phyloP scores from a whole-genome alignment of 2,329 filamentous ascomycete species.

The Arthrinium phaeospermum region DNA sequence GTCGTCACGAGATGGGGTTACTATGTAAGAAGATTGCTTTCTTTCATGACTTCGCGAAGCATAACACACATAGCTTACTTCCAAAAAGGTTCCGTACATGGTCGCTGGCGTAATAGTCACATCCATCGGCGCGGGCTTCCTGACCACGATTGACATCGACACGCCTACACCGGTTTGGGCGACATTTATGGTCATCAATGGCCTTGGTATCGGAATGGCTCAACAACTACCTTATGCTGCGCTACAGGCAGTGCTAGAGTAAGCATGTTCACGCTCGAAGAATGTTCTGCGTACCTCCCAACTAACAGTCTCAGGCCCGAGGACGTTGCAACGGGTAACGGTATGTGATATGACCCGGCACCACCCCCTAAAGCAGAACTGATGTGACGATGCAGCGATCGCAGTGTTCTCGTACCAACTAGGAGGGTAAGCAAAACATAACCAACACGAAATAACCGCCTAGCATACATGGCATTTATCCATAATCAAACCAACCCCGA shows the following conservation, averaged over 20 bases:
- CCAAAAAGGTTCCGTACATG: slow-evolving; percentile 40
- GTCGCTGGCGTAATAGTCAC: slow-evolving; percentile 43
- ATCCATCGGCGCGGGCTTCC: slow-evolving; percentile 56
- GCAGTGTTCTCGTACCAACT: slow-evolving; percentile 25
- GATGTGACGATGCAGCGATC: slow-evolving; percentile 23
- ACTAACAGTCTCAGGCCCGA: neutral
- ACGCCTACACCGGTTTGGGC: slow-evolving; percentile 46
- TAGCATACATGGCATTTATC: neutral
- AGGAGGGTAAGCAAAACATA: slow-evolving; percentile 25
- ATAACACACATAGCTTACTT: slow-evolving; percentile 25
- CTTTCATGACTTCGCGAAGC: neutral
- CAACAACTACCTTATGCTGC: neutral
- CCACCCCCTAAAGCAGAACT: neutral
- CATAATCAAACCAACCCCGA: neutral
- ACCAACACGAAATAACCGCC: neutral
- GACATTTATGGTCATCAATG: slow-evolving; percentile 39
- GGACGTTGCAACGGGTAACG: neutral
- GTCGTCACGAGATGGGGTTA: slow-evolving; percentile 35
- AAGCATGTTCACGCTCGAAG: neutral
- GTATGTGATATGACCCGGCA: neutral
- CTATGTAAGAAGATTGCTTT: slow-evolving; percentile 23
- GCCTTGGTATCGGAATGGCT: slow-evolving; percentile 32
- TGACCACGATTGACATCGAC: slow-evolving; percentile 56
- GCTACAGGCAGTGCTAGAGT: neutral
- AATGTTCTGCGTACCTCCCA: neutral